These are phyloP conservation scores for Nothopassalora personata DNA, from an alignment of 2,329 filamentous ascomycete genomes.

Conservation along the genomic window DNA sequence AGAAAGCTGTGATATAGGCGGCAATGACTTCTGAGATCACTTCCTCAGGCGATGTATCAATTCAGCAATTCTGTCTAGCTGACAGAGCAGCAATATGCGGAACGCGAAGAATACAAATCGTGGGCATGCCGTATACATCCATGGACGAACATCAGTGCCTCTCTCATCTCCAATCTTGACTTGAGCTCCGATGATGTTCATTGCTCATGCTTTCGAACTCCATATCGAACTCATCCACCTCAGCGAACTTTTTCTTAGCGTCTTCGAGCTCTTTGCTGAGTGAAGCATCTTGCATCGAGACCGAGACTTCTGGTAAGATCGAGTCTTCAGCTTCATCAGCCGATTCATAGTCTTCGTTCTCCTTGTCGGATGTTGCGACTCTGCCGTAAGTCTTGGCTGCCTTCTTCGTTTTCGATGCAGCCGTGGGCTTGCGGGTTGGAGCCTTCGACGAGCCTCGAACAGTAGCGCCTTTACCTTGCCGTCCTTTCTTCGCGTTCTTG, in stretches of 20 bases:
- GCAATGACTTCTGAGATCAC: too few species aligned
- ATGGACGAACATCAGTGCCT: background rate
- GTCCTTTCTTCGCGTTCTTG: slow-evolving; percentile 17
- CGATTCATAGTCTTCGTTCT: slow-evolving; percentile 33
- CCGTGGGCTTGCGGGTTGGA: slow-evolving; percentile 10
- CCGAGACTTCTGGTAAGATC: slow-evolving; percentile 17
- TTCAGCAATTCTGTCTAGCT: too few species aligned
- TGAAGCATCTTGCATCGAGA: slow-evolving; percentile 29
- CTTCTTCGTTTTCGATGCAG: slow-evolving; percentile 10
- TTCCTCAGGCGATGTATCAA: too few species aligned
- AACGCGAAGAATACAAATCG: background rate
- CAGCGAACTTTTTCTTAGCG: slow-evolving; percentile 45
- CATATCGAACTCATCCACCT: slow-evolving; percentile 48
- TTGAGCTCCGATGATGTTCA: slow-evolving; percentile 35
- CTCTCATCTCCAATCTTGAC: slow-evolving; percentile 29
- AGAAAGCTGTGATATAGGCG: too few species aligned
- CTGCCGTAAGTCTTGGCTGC: slow-evolving; percentile 25
- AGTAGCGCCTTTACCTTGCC: slow-evolving; percentile 8
- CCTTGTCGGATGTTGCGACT: slow-evolving; percentile 39
- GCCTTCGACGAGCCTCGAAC: slow-evolving; percentile 9
- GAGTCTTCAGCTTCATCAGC: slow-evolving; percentile 25
- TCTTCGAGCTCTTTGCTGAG: slow-evolving; percentile 37
- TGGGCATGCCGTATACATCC: background rate
- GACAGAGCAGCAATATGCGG: too few species aligned
- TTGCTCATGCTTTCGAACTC: slow-evolving; percentile 48